Base-by-base conservation (phyloP, 2,329 filamentous ascomycete genomes). In the Botrytis pseudocinerea region DNA sequence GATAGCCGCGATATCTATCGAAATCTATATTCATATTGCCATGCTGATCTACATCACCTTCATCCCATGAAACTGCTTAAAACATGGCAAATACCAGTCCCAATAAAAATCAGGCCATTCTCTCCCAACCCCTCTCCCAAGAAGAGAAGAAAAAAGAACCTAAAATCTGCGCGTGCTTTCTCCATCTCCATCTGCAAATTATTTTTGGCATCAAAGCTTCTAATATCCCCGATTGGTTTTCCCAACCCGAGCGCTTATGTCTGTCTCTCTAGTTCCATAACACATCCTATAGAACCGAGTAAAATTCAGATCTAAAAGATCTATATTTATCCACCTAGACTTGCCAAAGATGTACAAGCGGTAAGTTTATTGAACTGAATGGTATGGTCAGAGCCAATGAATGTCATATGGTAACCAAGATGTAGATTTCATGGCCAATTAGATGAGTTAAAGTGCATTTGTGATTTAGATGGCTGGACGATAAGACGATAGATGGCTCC, bases 1-100 rank as follows among this genome's bases (percentile, higher is more conserved):
- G 44, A 70, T 42, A 70, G 59, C 69, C 69, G 60, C 59, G 59
- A 64, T 57, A 35, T 61, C 44, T 64, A 64, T 28, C 61, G 46
- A 40, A 38, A 64, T 71, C 46, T 64, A 64, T 54, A 64, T 64
- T 35, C 40, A 71, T 25, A 54, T 57, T 42, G 25, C 46, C 59
- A 46, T 28, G 18, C 40, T 12, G 35, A 44, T 44, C 20, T 10
- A 48, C 54, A 46, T 8, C 7, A 57, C n/a, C 51, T 57, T 57
- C 51, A 28, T 28, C n/a, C n/a, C n/a, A 57, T 18, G n/a, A 28
- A 57, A 57, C 16, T 57, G 9, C n/a, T 57, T 57, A 57, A 57
- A 28, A 57, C 51, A 57, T 32, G 18, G 51, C 14, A 57, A 59
- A n/a, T 46, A 64, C n/a, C 42, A 18, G 38, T 35, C 44, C 42